Base-by-base conservation (phyloP, 139 green algal genomes). In the Closterium sp. region DNA sequence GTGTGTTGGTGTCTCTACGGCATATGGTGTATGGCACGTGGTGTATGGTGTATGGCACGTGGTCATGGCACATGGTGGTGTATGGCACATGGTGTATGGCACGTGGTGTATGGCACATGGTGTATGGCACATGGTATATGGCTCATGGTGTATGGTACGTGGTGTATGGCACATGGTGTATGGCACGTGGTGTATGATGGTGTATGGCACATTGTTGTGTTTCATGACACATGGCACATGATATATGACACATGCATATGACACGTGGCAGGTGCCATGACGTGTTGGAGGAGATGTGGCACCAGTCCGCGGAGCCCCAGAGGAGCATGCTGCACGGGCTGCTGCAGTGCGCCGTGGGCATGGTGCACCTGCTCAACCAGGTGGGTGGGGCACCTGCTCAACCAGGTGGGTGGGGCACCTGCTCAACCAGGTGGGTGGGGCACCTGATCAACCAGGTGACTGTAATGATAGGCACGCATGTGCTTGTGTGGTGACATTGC, bases 271-370 rank as follows among this genome's bases (percentile, higher is more conserved):
- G 83, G 35, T 93, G 91, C 89, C 91, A 93, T 43, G 91, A 93
- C 91, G 89, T 93, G 34, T 2, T 93, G 34, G 91, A 93, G 88
- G 87, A 92, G 88, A 34, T 93, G n/a, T 93, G 91, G 91, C 91
- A 93, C 16, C 36, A 84, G 25, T 30, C 43, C 19, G 32, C n/a
- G 66, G 91, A 93, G 88, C 87, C 91, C 16, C 91, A 93, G 36
- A 89, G 91, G n/a, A 31, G 31, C 64, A 30, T 87, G 28, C n/a
- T 93, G n/a, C 91, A 93, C 30, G 91, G 91, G 31, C 28, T 93
- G n/a, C 55, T 93, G 55, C 91, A 93, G 84, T 93, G 91, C 91
- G 91, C 91, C 7, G 91, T 93, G 30, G 91, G 87, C 34, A 76
- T 93, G 66, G 23, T 94, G 90, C 91, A 93, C 33, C 89, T 93